These are phyloP conservation scores for Colletotrichum camelliae DNA, from an alignment of 2,329 filamentous ascomycete species.

Conservation along the genomic window DNA sequence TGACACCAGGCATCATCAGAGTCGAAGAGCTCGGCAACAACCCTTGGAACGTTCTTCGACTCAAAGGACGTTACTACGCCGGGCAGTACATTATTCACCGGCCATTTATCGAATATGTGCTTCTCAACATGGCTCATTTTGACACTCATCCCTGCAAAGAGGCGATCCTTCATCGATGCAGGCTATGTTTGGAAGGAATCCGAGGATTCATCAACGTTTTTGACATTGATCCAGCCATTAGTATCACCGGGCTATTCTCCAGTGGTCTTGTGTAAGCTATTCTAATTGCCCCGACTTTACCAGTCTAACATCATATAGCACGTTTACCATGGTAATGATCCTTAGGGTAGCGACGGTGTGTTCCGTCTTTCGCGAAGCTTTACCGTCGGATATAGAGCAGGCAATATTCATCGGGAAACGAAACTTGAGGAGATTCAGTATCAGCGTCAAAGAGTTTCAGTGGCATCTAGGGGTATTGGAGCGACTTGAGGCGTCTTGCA, in stretches of 20 bases:
- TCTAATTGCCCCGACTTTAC: fast-evolving
- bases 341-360: constrained; percentile 25
- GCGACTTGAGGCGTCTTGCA: constrained; percentile 18
- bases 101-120: constrained; percentile 32
- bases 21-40: constrained; percentile 27
- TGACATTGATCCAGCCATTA: constrained; percentile 28
- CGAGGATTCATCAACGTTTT: constrained; percentile 33
- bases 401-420: constrained; percentile 23
- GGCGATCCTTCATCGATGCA: constrained; percentile 25
- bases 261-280: constrained; percentile 34
- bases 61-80: constrained; percentile 32
- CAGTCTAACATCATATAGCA: constrained; percentile 14
- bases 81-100: constrained; percentile 36
- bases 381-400: constrained; percentile 24
- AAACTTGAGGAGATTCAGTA: constrained; percentile 26
- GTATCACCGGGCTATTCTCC: constrained; percentile 31
- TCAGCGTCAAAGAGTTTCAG: constrained; percentile 25
- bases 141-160: constrained; percentile 27
- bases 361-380: constrained; percentile 13
- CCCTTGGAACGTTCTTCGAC: constrained; percentile 33
- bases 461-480: constrained; percentile 27
- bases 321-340: constrained; percentile 31
- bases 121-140: constrained; percentile 29
- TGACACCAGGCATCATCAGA: constrained; percentile 16
- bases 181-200: constrained; percentile 29